Evolutionary conservation across 2,329 filamentous ascomycete species (phyloP).

Genomic region (Oidium heveae): DNA sequence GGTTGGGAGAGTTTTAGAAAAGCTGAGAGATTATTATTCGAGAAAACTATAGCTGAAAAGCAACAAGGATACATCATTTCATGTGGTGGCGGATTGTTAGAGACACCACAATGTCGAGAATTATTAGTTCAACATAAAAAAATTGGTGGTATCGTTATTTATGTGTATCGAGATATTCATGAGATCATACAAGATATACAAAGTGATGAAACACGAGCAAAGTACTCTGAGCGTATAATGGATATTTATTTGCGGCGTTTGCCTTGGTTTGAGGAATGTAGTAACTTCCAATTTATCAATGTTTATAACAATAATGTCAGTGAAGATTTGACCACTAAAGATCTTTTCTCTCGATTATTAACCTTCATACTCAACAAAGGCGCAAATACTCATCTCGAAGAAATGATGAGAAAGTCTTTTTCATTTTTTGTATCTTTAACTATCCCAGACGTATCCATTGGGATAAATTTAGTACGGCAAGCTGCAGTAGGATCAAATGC

Average conservation of each 20-base stretch:
- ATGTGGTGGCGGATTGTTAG: conserved; percentile 82
- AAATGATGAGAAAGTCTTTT: conserved; percentile 36
- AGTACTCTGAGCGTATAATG: conserved; percentile 80
- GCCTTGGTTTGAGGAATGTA: conserved; percentile 77
- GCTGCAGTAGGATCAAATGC: conserved; percentile 73
- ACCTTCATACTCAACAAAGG: conserved; percentile 38
- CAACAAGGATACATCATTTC: conserved; percentile 62
- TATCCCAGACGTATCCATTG: conserved; percentile 41
- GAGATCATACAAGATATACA: conserved; percentile 74
- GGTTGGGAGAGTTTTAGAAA: conserved; percentile 81
- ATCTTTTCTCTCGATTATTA: conserved; percentile 52
- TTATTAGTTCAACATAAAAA: conserved; percentile 49
- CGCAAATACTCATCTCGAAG: conserved; percentile 26
- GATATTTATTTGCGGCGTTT: conserved; percentile 74
- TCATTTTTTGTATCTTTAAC: conserved; percentile 91
- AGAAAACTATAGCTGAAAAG: conserved; percentile 48
- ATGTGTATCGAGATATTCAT: conserved; percentile 69
- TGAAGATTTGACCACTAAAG: conserved; percentile 12
- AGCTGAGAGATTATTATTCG: conserved; percentile 51
- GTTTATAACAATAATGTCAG: conserved; percentile 23
- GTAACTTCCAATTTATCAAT: conserved; percentile 82
- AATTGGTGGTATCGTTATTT: conserved; percentile 57
- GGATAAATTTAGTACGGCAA: conserved; percentile 34
- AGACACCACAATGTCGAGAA: conserved; percentile 55
- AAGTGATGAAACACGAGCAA: conserved; percentile 71